Evolutionary conservation across 768 basidiomycete species (phyloP), one percentile per base, ranked within the genome.

Genomic region (Asterophora parasitica): DNA sequence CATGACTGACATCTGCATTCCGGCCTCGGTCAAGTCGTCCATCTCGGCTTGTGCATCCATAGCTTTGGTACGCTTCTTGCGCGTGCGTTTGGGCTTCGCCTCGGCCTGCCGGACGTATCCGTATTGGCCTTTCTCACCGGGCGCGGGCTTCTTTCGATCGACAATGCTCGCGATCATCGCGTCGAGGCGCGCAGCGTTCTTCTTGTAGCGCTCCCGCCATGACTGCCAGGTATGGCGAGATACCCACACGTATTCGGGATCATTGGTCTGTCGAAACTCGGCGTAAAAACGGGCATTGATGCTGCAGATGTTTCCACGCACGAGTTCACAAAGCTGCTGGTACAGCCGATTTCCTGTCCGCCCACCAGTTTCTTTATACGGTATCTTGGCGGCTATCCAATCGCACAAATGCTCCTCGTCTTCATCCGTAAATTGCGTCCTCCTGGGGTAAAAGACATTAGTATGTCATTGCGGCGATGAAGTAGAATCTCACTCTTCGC

Each of bases 121-220:
- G 54, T 88, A 88, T 51, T 89, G 87, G 0, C 88, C 88, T 59
- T 89, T 87, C 63, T 86, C 85, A 17, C 86, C 87, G 7, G 73
- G 77, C 1, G 64, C 64, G 2, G 85, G 83, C 55, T 82, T 84
- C 60, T 79, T 86, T 60, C 82, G 74, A 20, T 79, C 81, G 1
- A 91, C 86, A 10, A 89, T 81, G 4, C 68, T 68, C 1, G 78
- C 64, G 44, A 92, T 90, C 45, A 78, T 65, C 9, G 58, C 58
- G 58, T 91, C 87, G 31, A 91, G 73, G 8, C 87, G 79, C 6
- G 67, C 60, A 0, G 85, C 70, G 51, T 92, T 85, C 65, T 91
- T 91, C 71, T 91, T 90, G 69, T 92, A 92, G 23, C 89, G 75
- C 59, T 92, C 88, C 20, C 89, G 78, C 88, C 88, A 92, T 12